Evolutionary conservation across 768 basidiomycete genomes (phyloP).

Genomic region (Lanmaoa rubissima): DNA sequence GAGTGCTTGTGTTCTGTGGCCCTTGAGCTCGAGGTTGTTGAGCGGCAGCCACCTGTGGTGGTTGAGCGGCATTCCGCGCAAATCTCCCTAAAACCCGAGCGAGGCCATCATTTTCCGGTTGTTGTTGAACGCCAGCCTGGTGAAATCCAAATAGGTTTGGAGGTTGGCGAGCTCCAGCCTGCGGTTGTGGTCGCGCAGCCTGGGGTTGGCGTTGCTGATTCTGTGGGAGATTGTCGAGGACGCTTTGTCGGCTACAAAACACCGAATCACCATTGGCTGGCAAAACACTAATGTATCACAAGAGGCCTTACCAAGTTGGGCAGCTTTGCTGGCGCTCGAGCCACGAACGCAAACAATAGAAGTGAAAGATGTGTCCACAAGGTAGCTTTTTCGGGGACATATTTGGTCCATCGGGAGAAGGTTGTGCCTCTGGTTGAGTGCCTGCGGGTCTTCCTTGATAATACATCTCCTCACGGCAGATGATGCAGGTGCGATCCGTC

Average conservation of each 20-base stretch:
- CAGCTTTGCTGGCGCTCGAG: slow-evolving; percentile 98
- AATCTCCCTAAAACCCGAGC: slow-evolving; percentile 47
- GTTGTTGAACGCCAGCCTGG: slow-evolving; percentile 33
- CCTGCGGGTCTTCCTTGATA: slow-evolving; percentile 35
- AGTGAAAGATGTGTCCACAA: slow-evolving; percentile 98
- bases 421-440: slow-evolving; percentile 18
- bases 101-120: slow-evolving; percentile 37
- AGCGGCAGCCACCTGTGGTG: slow-evolving; percentile 33
- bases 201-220: slow-evolving; percentile 33
- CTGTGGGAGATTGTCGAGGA: slow-evolving; percentile 52
- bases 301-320: slow-evolving; percentile 82
- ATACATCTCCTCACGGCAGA: slow-evolving; percentile 95
- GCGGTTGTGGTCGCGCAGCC: slow-evolving; percentile 25
- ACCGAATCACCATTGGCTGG: slow-evolving; percentile 1
- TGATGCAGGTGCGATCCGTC: slow-evolving; percentile 94
- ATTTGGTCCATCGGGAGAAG: slow-evolving; percentile 69
- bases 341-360: slow-evolving; percentile 96
- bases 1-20: slow-evolving; percentile 33
- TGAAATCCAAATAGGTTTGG: slow-evolving; percentile 30
- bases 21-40: slow-evolving; percentile 31
- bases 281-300: neutral
- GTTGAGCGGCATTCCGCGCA: slow-evolving; percentile 52
- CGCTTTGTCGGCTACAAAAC: slow-evolving; percentile 63
- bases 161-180: slow-evolving; percentile 32
- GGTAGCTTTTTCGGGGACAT: slow-evolving; percentile 95